A percentile compares a stretch with the other conserved stretches of the same genome.
phyloP scores from a whole-genome alignment of 2,329 filamentous ascomycete species.

The Coniochaeta pulveracea region DNA sequence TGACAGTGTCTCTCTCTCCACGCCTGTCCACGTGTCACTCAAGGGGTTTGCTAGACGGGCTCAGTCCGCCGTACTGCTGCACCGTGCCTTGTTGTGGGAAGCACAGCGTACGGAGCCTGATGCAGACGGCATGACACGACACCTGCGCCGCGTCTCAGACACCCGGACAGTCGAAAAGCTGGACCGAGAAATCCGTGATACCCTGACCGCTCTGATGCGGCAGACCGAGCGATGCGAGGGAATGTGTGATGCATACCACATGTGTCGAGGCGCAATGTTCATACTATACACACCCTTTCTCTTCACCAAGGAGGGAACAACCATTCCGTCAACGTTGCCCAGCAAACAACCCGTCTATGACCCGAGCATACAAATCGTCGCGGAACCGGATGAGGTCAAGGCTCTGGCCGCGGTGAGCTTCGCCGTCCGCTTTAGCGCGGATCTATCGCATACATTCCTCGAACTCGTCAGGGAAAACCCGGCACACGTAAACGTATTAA shows the following conservation, averaged over 20 bases:
- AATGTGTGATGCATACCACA: not conserved
- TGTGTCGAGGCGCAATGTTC: not conserved
- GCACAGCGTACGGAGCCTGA: not conserved
- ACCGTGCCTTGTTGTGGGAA: slow-evolving; percentile 1
- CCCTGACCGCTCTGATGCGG: not conserved
- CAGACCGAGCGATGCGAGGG: not conserved
- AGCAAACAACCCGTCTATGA: not conserved
- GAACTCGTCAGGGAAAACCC: not conserved
- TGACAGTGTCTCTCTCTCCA: not conserved
- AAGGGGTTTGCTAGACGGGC: not conserved
- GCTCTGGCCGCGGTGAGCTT: not conserved
- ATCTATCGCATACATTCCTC: not conserved
- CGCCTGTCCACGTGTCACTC: not conserved
- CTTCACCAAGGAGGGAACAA: not conserved
- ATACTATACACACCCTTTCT: not conserved
- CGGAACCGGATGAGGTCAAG: not conserved
- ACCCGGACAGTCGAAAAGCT: not conserved
- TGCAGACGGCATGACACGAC: not conserved
- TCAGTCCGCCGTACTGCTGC: not conserved
- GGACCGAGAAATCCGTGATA: not conserved
- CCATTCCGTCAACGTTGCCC: not conserved
- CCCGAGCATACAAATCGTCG: not conserved
- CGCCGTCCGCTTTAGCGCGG: not conserved
- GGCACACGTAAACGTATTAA: not conserved
- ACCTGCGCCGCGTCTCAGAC: not conserved